Evolutionary conservation across 768 basidiomycete genomes (phyloP), one percentile per base, ranked within the genome.

Genomic region (Hygrocybe punicea): DNA sequence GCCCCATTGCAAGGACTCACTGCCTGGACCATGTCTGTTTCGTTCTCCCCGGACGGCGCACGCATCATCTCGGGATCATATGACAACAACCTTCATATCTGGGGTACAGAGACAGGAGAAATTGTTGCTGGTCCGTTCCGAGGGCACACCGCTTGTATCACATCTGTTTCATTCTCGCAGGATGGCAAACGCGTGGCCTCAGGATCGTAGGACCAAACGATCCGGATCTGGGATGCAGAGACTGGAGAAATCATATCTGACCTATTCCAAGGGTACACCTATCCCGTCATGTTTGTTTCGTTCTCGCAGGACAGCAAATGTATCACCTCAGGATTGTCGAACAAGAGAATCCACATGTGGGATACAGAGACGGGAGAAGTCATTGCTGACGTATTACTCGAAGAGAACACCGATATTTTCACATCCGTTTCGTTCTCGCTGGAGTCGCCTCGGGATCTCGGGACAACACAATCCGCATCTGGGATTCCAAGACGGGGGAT

Each of bases 101-200:
- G 56, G 56, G 42, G 51, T 52, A 56, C 65, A 56, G 58, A 60
- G 51, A 68, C 65, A 9, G 16, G 63, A 68, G 24, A 58, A 53
- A 10, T n/a, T 17, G 11, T 47, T 13, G 9, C 14, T 11, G 14
- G 25, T 21, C 17, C 49, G 7, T 51, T 51, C 29, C 10, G 6
- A 21, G 49, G 49, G 11, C 45, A 46, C 45, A 21, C 8, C 9
- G 21, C 8, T 14, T 24, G 14, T 21, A 24, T 49, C 24, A 8
- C 24, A 35, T 47, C 70, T 63, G 6, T 68, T 71, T 58, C 21
- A 44, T 17, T 33, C n/a, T 46, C 50, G 7, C 35, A 24, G 1
- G 36, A 55, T 17, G 57, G 64, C 25, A 11, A n/a, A n/a, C n/a
- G n/a, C n/a, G n/a, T n/a, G n/a, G n/a, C n/a, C n/a, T n/a, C n/a